Evolutionary conservation across 768 basidiomycete species (phyloP), one percentile per base, ranked within the genome.

Genomic region (Boletellus emodensis): DNA sequence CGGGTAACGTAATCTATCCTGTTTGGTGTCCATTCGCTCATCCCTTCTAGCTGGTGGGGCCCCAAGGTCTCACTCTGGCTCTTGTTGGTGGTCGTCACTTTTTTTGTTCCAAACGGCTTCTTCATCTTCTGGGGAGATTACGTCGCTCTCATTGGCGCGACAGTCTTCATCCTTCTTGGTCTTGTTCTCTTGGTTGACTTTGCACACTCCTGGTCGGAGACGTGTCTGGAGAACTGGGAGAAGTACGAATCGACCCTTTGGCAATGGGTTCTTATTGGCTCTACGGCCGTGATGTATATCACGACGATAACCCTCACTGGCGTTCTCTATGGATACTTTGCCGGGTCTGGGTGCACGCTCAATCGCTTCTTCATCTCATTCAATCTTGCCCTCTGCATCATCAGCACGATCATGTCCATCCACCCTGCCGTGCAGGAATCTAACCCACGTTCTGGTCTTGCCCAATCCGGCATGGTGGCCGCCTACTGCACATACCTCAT

Each of bases 41-140:
- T 37, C 13, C 33, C 28, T 24, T 24, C 15, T 58, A 95, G 94
- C 26, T 99, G 94, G 94, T 99, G 96, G 96, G 96, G 96, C 20
- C 95, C 94, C 3, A 99, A 99, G 66, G 84, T 90, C 44, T 77
- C 96, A 9, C 74, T 89, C 9, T 99, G 94, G 91, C 65, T 96
- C 33, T 61, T 92, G 54, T 80, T 99, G 50, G 74, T 93, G 41
- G 78, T 78, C 54, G 69, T 87, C 20, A 86, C 90, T 1, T 99
- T 98, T 77, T 85, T 94, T 69, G 95, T 98, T 61, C 96, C 95
- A 0, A 97, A 97, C 67, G 87, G 81, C 41, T 86, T 87, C 94
- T 98, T 98, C 75, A 94, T 98, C 73, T 90, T 96, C 68, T 98
- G 93, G 88, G 94, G 94, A 32, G 93, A 94, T 58, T 95, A 96